These are phyloP conservation scores for Orbilia brochopaga DNA, from an alignment of 2,329 filamentous ascomycete species.

Conservation along the genomic window DNA sequence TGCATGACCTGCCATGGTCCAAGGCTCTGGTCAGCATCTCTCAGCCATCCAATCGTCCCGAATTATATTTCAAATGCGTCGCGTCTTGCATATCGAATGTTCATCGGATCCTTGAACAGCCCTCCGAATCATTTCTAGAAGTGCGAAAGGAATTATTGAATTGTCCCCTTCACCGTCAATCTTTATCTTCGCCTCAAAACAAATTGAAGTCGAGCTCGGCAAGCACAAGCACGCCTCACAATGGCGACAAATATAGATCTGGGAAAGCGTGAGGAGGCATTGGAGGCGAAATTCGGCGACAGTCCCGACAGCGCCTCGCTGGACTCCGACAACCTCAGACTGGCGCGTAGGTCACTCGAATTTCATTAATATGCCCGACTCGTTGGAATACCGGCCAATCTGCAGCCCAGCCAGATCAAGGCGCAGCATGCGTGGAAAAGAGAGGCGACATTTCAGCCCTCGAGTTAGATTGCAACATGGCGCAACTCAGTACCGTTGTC, in stretches of 20 bases:
- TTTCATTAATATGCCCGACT: not conserved
- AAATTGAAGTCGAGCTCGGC: too few relatives aligned
- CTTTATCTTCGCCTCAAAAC: too few relatives aligned
- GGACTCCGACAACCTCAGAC: conserved; percentile 53
- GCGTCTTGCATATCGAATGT: too few relatives aligned
- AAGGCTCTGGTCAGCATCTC: not conserved
- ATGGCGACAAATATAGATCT: not conserved
- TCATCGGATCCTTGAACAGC: too few relatives aligned
- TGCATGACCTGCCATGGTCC: not conserved
- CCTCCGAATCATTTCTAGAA: too few relatives aligned
- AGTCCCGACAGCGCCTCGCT: conserved; percentile 20
- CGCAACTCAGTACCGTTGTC: not conserved
- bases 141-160: too few relatives aligned
- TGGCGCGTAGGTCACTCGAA: conserved; percentile 52
- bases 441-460: conserved; percentile 9
- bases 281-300: not conserved
- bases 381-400: conserved; percentile 1
- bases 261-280: not conserved
- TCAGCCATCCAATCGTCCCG: not conserved
- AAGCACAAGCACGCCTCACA: not conserved
- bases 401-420: conserved; percentile 7
- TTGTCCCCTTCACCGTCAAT: too few relatives aligned
- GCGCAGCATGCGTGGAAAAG: conserved; percentile 8
- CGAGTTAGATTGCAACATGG: not conserved
- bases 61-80: not conserved